Evolutionary conservation across 257 asterid species (phyloP).

Genomic region (Solanum ahanhuiri): DNA sequence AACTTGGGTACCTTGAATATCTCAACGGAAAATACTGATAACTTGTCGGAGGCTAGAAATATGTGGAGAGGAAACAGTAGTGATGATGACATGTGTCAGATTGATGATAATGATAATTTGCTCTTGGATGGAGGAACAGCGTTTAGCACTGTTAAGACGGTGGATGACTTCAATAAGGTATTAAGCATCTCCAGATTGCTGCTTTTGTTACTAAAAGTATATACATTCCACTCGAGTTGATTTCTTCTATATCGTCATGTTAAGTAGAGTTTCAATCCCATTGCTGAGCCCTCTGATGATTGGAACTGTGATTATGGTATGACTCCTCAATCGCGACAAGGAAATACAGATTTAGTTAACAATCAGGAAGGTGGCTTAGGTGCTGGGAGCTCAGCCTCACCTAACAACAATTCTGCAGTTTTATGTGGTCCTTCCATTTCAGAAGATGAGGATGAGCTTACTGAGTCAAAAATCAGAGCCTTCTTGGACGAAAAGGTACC

Average conservation of each 20-base stretch:
- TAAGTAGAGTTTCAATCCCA: conserved; percentile 24
- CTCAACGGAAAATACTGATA: conserved; percentile 10
- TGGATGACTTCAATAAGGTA: conserved; percentile 23
- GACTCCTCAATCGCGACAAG: conserved; percentile 2
- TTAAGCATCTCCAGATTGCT: not conserved
- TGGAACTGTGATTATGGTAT: conserved; percentile 8
- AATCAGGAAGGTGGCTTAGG: not conserved
- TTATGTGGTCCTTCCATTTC: conserved; percentile 9
- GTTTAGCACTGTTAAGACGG: not conserved
- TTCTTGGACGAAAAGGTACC: conserved; percentile 32
- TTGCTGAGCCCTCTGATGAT: conserved; percentile 17
- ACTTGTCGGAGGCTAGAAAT: conserved; percentile 4
- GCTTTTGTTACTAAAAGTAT: not conserved
- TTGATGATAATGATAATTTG: conserved; percentile 15
- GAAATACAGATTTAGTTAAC: not conserved
- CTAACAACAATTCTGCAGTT: conserved; percentile 7
- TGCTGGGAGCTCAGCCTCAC: conserved; percentile 1
- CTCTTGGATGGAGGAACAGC: conserved; percentile 3
- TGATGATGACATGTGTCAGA: conserved; percentile 22
- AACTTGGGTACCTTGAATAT: conserved; percentile 28
- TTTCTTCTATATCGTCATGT: not conserved
- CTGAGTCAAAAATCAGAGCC: conserved; percentile 29
- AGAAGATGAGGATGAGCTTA: conserved; percentile 38
- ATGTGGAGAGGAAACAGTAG: not conserved
- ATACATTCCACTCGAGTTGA: not conserved